Percentiles rank a stretch among this genome's conserved stretches.
Evolutionary conservation across 2,329 filamentous ascomycete genomes (phyloP).

Genomic region (Aspergillus glaucus): DNA sequence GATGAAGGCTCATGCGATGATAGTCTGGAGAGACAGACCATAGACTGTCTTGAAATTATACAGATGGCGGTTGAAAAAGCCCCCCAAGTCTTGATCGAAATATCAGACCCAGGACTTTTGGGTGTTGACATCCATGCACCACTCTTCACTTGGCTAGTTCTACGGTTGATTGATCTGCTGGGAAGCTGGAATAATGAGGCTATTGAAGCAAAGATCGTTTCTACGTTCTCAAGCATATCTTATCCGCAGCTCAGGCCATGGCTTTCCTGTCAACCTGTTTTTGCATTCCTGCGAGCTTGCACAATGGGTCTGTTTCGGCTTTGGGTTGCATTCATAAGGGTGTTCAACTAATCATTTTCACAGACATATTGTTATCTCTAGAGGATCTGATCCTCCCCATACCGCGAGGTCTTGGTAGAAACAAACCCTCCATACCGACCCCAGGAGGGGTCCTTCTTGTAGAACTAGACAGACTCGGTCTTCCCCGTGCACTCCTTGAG

Average conservation of each 20-base stretch:
- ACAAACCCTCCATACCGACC: slow-evolving; percentile 21
- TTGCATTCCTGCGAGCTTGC: slow-evolving; percentile 29
- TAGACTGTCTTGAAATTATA: slow-evolving; percentile 72
- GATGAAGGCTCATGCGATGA: slow-evolving; percentile 58
- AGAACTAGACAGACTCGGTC: slow-evolving; percentile 25
- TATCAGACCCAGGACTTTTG: slow-evolving; percentile 56
- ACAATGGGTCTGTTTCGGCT: slow-evolving; percentile 30
- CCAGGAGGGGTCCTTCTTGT: slow-evolving; percentile 18
- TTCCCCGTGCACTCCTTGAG: slow-evolving; percentile 24
- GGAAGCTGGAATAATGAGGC: slow-evolving; percentile 34
- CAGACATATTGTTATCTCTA: slow-evolving; percentile 43
- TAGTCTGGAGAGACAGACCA: slow-evolving; percentile 33
- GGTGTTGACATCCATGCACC: slow-evolving; percentile 41
- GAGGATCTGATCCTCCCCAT: slow-evolving; percentile 23
- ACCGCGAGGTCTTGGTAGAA: slow-evolving; percentile 2
- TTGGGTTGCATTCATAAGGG: background rate
- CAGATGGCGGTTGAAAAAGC: slow-evolving; percentile 68
- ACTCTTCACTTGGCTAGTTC: slow-evolving; percentile 49
- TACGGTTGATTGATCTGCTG: slow-evolving; percentile 46
- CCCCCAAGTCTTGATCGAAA: slow-evolving; percentile 59
- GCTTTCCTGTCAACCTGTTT: slow-evolving; percentile 22
- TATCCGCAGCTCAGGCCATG: slow-evolving; percentile 26
- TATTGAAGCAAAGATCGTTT: slow-evolving; percentile 35
- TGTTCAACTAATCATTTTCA: slow-evolving; percentile 11
- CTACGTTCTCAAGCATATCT: slow-evolving; percentile 28